Evolutionary conservation across 2,329 filamentous ascomycete species (phyloP), one percentile per base, ranked within the genome.

Genomic region (Fusarium sp.): DNA sequence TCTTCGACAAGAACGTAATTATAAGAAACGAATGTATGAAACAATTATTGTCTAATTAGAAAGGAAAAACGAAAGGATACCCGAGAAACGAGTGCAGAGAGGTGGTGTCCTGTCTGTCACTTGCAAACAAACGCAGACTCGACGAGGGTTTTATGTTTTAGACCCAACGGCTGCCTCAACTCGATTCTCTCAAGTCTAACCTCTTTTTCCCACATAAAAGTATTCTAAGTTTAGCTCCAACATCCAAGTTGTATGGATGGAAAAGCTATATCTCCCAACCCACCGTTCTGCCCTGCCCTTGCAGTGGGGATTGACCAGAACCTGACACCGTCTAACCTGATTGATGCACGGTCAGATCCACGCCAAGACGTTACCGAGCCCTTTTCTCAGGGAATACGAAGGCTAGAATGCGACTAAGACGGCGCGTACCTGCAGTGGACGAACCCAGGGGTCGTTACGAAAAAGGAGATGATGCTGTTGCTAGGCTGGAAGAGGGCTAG

Each of bases 141-240:
- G 28, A 11, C 46, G 19, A 54, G 43, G 56, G 56, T 54, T 61
- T 61, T 61, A 61, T 61, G 56, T 61, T 61, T 61, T 39, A 40
- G 15, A 17, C 19, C 10, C 2, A 19, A 24, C 28, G 10, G 55
- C 41, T 53, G 6, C 55, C 45, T 61, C 40, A 37, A 10, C 28
- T 47, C 5, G 19, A 35, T 22, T 15, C 24, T 41, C n/a, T 3
- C 2, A 10, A 9, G 19, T 35, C 32, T 24, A 24, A n/a, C 15
- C 28, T 30, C 28, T 32, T 44, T 24, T 44, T 52, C 9, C 44
- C 17, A 44, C 44, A 56, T 53, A n/a, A 30, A 47, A 52, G 22
- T 32, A 32, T 19, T 19, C 58, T 61, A 61, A 24, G 45, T 61
- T 61, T 61, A 61, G 58, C 33, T 15, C 13, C 2, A 14, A 0